Conservation (phyloP, 23 red algal species). For the Pyropia haitanensis region DNA sequence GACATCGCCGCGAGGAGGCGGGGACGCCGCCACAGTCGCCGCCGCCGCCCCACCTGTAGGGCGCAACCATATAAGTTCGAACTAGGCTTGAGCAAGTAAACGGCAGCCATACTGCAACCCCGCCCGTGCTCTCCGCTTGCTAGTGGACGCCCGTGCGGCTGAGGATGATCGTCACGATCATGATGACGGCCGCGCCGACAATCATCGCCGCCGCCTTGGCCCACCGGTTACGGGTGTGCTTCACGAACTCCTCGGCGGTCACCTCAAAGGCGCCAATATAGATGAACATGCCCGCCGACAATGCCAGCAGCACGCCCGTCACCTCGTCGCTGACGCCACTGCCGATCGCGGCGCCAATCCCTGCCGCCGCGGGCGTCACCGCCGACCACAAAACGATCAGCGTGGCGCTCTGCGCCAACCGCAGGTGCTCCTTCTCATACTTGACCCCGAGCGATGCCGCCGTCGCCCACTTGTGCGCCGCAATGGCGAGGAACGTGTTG, state of each 20-base stretch:
- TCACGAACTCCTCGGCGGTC: slow-evolving; percentile 7
- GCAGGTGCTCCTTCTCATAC: neutral
- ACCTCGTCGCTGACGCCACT: neutral
- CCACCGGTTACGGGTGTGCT: neutral
- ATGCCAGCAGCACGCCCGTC: slow-evolving; percentile 27
- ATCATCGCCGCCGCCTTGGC: slow-evolving; percentile 5
- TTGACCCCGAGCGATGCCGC: slow-evolving; percentile 30
- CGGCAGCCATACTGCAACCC: no score
- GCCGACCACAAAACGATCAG: slow-evolving; percentile 16
- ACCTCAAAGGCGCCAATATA: slow-evolving; percentile 31
- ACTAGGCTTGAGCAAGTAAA: no score
- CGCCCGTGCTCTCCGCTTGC: neutral
- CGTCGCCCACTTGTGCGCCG: slow-evolving; percentile 26
- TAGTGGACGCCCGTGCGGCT: slow-evolving; percentile 16
- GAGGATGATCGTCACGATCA: slow-evolving; percentile 18
- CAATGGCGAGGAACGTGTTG: slow-evolving; percentile 39
- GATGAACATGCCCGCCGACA: slow-evolving; percentile 34
- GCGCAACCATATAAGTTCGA: no score
- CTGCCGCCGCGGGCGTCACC: slow-evolving; percentile 20
- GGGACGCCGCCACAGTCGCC: no score
- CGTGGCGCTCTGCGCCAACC: slow-evolving; percentile 12
- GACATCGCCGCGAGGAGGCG: no score
- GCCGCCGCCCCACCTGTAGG: no score
- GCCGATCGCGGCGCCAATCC: slow-evolving; percentile 16
- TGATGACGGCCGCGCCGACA: slow-evolving; percentile 23